Conservation (phyloP, 1,139 yeast species). For the Hyphopichia fennica region DNA sequence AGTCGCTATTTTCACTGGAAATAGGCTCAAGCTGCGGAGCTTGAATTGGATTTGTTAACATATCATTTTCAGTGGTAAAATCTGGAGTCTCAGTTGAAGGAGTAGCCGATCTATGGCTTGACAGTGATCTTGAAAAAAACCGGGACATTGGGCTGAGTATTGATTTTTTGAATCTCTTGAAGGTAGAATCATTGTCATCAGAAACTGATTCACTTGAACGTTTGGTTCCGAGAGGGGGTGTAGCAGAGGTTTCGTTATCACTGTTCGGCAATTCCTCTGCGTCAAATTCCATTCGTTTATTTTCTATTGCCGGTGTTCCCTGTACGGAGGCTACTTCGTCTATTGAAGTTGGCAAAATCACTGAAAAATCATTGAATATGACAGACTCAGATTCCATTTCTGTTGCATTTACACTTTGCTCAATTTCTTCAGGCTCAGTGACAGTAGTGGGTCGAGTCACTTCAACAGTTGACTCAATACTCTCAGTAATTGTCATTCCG, state of each 20-base stretch:
- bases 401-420: not conserved
- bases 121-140: not conserved
- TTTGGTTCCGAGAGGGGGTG: not conserved
- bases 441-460: not conserved
- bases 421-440: constrained; percentile 2
- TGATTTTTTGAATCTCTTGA: not conserved
- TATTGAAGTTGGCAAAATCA: not conserved
- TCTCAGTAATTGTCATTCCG: not conserved
- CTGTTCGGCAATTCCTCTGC: constrained; percentile 1
- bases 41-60: too few species aligned
- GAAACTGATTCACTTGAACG: not conserved
- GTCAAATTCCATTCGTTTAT: not conserved
- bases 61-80: too few species aligned
- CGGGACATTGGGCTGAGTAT: not conserved
- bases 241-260: not conserved
- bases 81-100: too few species aligned
- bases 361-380: not conserved
- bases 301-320: not conserved
- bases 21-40: too few species aligned
- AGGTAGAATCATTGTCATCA: not conserved
- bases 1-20: too few species aligned
- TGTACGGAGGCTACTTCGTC: not conserved
- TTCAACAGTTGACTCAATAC: not conserved
- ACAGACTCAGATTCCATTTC: not conserved
- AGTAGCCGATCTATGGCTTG: not conserved